Evolutionary conservation across 768 basidiomycete species (phyloP), one percentile per base, ranked within the genome.

Genomic region (Tylopilus felleus): DNA sequence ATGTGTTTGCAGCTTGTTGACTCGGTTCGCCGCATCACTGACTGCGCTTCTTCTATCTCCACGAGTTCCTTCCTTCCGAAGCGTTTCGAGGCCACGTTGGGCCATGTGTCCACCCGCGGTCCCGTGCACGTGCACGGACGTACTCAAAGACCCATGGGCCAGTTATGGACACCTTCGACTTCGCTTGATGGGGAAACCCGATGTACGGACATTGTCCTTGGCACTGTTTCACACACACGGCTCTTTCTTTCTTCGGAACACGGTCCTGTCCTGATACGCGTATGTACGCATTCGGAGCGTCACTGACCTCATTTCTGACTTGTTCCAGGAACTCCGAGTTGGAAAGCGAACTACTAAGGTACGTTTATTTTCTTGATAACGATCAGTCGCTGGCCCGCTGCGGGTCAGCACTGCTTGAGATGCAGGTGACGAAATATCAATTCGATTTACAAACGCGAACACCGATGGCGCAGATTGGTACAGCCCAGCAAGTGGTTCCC

Each of bases 331-430:
- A 29, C n/a, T 39, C 19, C 31, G 31, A 33, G 12, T 33, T 12
- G 28, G 27, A 10, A 23, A 31, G 28, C 27, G 28, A 41, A 8
- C 28, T 17, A n/a, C 8, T 17, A 9, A n/a, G 36, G 16, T 38
- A 29, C 9, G 8, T 38, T 7, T 36, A 29, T 29, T 6, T 9
- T 29, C 19, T 42, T 28, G 44, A 50, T 47, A 39, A 41, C 25
- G 49, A 42, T 50, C 40, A 6, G 60, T 60, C 22, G 54, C 60
- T 60, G 21, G n/a, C 14, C 9, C n/a, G 10, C 28, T 28, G 33
- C 17, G n/a, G 31, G n/a, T 39, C 16, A 44, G 25, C 28, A 27
- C 19, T 1, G 21, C 25, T 21, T 47, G 21, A 14, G 16, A 33
- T 33, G 12, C 33, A 14, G 33, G 13, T 43, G 46, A 45, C 19